These are phyloP conservation scores for Fomitopsis pulvina DNA, from an alignment of 768 basidiomycete species.

Conservation along the genomic window DNA sequence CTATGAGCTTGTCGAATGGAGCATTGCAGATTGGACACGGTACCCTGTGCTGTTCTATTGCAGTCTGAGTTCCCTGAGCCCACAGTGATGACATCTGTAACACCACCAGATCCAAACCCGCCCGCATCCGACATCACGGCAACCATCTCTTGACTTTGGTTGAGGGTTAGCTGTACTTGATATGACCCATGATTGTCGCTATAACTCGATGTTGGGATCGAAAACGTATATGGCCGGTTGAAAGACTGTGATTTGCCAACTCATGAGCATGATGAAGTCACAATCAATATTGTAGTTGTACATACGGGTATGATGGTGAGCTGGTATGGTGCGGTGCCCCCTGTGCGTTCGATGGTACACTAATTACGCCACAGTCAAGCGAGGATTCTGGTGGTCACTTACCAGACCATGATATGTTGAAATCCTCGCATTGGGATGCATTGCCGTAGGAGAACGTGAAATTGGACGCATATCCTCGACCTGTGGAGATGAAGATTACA, in stretches of 20 bases:
- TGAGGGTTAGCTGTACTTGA: slow-evolving; percentile 37
- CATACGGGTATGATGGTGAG: slow-evolving; percentile 46
- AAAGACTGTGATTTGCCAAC: slow-evolving; percentile 35
- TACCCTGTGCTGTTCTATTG: slow-evolving; percentile 39
- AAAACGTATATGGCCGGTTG: slow-evolving; percentile 48
- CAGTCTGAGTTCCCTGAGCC: slow-evolving; percentile 38
- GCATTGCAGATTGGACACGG: background rate
- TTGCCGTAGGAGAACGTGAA: slow-evolving; percentile 46
- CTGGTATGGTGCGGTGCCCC: slow-evolving; percentile 49
- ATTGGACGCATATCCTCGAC: slow-evolving; percentile 18
- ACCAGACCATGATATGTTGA: slow-evolving; percentile 63
- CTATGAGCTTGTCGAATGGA: background rate
- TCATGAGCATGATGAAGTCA: slow-evolving; percentile 6
- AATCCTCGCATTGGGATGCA: slow-evolving; percentile 55
- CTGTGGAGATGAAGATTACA: slow-evolving; percentile 16
- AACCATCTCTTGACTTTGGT: slow-evolving; percentile 35
- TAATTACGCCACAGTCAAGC: background rate
- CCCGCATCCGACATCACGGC: slow-evolving; percentile 67
- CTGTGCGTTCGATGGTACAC: slow-evolving; percentile 24
- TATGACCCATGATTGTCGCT: slow-evolving; percentile 49
- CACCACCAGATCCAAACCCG: slow-evolving; percentile 64
- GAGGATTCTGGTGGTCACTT: background rate
- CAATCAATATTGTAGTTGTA: background rate
- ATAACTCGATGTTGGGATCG: slow-evolving; percentile 50
- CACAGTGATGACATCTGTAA: slow-evolving; percentile 41